A percentile compares a stretch with the other conserved stretches of the same genome.
Evolutionary conservation across 2,329 filamentous ascomycete species (phyloP).

Genomic region (Aspergillus fischeri): DNA sequence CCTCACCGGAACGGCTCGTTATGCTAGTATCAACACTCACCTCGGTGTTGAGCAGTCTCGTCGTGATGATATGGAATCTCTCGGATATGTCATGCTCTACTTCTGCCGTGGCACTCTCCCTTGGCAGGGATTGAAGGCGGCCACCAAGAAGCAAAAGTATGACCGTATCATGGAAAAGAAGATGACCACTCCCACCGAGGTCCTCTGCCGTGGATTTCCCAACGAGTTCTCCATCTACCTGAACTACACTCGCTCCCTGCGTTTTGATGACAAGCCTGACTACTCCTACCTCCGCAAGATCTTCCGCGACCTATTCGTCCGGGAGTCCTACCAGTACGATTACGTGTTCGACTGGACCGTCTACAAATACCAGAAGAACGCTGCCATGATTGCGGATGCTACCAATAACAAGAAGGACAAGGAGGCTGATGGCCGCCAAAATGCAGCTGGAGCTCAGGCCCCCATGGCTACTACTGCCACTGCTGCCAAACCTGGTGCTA

Average conservation of each 20-base stretch:
- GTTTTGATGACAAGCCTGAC: slow-evolving; percentile 99
- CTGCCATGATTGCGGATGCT: slow-evolving; percentile 85
- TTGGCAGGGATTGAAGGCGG: slow-evolving; percentile 98
- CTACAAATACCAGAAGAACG: slow-evolving; percentile 99
- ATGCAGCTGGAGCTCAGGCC: slow-evolving; percentile 58
- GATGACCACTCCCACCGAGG: slow-evolving; percentile 99
- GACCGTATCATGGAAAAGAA: slow-evolving; percentile 99
- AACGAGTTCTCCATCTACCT: slow-evolving; percentile 99
- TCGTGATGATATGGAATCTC: slow-evolving; percentile 98
- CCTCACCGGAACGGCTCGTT: slow-evolving; percentile 95
- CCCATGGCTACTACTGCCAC: slow-evolving; percentile 51
- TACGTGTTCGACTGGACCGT: slow-evolving; percentile 99
- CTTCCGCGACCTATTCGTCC: slow-evolving; percentile 98
- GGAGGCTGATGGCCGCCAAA: slow-evolving; percentile 69
- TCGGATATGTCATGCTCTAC: slow-evolving; percentile 99
- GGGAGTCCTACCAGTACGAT: slow-evolving; percentile 99
- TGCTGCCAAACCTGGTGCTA: slow-evolving; percentile 66
- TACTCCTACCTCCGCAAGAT: slow-evolving; percentile 99
- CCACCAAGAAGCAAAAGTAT: slow-evolving; percentile 99
- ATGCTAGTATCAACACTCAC: slow-evolving; percentile 98
- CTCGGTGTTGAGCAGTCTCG: slow-evolving; percentile 98
- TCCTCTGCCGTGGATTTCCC: slow-evolving; percentile 97
- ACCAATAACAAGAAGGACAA: slow-evolving; percentile 63
- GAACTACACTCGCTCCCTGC: slow-evolving; percentile 97
- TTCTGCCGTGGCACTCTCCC: slow-evolving; percentile 98